These are phyloP conservation scores for Aureobasidium zeae DNA, from an alignment of 2,329 filamentous ascomycete species.

Conservation along the genomic window DNA sequence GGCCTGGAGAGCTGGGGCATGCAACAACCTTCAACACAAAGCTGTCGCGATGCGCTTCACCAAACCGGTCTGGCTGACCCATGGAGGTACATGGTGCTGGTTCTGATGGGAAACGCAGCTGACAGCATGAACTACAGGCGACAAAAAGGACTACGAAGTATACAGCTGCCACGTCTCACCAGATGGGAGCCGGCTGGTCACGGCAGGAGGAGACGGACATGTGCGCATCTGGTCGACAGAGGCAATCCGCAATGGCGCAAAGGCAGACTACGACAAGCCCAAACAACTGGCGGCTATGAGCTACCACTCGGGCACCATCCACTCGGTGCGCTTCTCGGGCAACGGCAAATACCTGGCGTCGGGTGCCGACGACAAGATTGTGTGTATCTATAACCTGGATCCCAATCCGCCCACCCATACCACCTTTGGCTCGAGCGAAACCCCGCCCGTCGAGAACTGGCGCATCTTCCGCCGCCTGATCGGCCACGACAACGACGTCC, in stretches of 20 bases:
- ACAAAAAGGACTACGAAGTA: slow-evolving; percentile 97
- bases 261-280: slow-evolving; percentile 63
- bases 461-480: slow-evolving; percentile 88
- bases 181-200: slow-evolving; percentile 83
- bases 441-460: slow-evolving; percentile 94
- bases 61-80: slow-evolving; percentile 91
- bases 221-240: slow-evolving; percentile 98
- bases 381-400: slow-evolving; percentile 91
- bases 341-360: slow-evolving; percentile 94
- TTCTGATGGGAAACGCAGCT: neutral
- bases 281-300: slow-evolving; percentile 96
- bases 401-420: slow-evolving; percentile 66
- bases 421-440: slow-evolving; percentile 80
- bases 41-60: slow-evolving; percentile 50
- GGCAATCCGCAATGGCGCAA: slow-evolving; percentile 72
- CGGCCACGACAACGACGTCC: slow-evolving; percentile 96
- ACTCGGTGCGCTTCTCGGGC: slow-evolving; percentile 91
- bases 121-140: slow-evolving; percentile 45
- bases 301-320: slow-evolving; percentile 95
- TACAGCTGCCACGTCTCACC: slow-evolving; percentile 97
- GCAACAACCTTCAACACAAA: slow-evolving; percentile 9
- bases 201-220: slow-evolving; percentile 92
- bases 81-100: slow-evolving; percentile 56
- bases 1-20: slow-evolving; percentile 4
- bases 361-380: slow-evolving; percentile 96